Percentiles rank a stretch among this genome's conserved stretches.
Evolutionary conservation across 2,329 filamentous ascomycete genomes (phyloP).

Genomic region (Fusarium sp.): DNA sequence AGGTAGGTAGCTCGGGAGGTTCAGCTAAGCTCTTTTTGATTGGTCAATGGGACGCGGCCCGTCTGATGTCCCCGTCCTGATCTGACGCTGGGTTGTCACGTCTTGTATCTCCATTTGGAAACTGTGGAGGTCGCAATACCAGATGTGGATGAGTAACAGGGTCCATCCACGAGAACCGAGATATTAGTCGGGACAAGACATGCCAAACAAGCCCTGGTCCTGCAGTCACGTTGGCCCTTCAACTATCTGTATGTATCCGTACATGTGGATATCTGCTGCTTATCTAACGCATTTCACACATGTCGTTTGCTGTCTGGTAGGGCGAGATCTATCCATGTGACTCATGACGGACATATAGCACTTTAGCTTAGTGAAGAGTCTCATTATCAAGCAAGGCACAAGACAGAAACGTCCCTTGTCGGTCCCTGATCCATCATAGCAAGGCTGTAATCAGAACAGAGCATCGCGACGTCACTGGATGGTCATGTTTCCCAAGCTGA

Average conservation of each 20-base stretch:
- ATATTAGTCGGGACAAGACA: background rate
- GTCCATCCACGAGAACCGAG: conserved; percentile 29
- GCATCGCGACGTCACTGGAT: conserved; percentile 39
- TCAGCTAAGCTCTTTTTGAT: conserved; percentile 17
- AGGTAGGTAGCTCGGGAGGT: conserved; percentile 29
- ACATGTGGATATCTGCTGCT: conserved; percentile 4
- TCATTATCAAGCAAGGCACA: conserved; percentile 23
- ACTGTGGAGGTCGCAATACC: conserved; percentile 26
- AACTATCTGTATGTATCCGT: conserved; percentile 9
- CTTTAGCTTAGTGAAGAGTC: no score
- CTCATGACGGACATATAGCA: conserved; percentile 13
- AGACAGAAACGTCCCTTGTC: conserved; percentile 36
- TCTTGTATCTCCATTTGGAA: conserved; percentile 41
- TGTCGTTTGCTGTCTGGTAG: conserved; percentile 19
- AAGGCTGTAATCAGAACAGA: conserved; percentile 30
- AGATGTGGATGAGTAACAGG: conserved; percentile 35
- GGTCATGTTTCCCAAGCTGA: conserved; percentile 27
- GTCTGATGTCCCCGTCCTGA: conserved; percentile 26
- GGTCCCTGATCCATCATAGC: conserved; percentile 18
- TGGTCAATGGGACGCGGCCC: conserved; percentile 39
- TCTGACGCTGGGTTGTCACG: conserved; percentile 39
- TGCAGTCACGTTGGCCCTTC: conserved; percentile 33
- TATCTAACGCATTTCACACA: conserved; percentile 19
- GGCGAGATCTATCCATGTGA: conserved; percentile 33
- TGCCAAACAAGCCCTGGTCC: conserved; percentile 22